Base-by-base conservation (phyloP, 2,329 filamentous ascomycete species). In the Scytalidium sp. region DNA sequence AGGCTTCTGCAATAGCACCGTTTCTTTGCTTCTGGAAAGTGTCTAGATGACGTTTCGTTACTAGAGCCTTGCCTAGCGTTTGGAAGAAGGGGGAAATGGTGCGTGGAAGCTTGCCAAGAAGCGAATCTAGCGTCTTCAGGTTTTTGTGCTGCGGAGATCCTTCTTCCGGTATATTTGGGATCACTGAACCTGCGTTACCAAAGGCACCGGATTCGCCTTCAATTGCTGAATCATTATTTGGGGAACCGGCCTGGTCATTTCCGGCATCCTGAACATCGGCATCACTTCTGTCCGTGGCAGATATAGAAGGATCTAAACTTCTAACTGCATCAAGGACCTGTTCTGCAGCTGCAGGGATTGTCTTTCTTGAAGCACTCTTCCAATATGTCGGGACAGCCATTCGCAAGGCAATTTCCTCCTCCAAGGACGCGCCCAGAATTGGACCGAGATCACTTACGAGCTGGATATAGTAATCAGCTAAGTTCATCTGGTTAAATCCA, bases 11-110 rank as follows among this genome's bases (percentile, higher is more conserved):
- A 44, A 86, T 71, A 47, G 73, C 71, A 29, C 80, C 59, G 53
- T 86, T 81, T 27, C 49, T 77, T 73, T 47, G 73, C 70, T 55
- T 80, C 69, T 49, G 75, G 56, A 75, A 85, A 2, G 72, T 60
- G 59, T 97, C 91, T 22, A 82, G 77, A 54, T 83, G 83, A 45
- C 91, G 83, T 51, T 90, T 87, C 41, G 84, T 83, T 3, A 96
- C 76, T 19, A 97, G 74, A 15, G 87, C 82, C 66, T 90, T 94
- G 11, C 93, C 93, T 41, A 97, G 74, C 1, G 84, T 86, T 62
- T 96, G 90, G 64, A 96, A 87, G 58, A 97, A 88, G 0, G 88
- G 85, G 17, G 90, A 87, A n/a, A 92, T 87, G 3, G 86, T 85
- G 8, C 84, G 84, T 19, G 92, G 85, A 59, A 95, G 80, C 27